Conservation (phyloP, 23 red algal genomes). For the Gracilariopsis chorda region DNA sequence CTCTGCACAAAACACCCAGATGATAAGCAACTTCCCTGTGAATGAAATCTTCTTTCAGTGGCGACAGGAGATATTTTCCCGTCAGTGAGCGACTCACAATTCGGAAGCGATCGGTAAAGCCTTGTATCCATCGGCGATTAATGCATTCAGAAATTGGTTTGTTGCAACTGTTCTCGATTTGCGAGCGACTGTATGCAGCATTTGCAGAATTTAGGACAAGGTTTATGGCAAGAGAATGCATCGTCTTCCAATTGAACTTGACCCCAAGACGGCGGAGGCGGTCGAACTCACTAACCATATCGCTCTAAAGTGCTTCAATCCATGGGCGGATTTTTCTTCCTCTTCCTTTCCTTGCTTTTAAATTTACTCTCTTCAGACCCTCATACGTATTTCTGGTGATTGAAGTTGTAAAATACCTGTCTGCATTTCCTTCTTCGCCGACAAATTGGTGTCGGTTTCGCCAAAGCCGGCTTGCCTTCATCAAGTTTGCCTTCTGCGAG, state of each 20-base stretch:
- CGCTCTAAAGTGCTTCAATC: neutral
- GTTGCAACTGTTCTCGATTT: neutral
- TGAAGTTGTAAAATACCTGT: neutral
- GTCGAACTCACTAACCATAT: constrained; percentile 18
- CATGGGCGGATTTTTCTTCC: neutral
- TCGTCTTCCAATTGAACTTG: constrained; percentile 1
- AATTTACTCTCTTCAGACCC: neutral
- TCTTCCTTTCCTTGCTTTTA: constrained; percentile 18
- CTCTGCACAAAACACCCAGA: neutral
- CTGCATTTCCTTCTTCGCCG: neutral
- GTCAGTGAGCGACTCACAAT: neutral
- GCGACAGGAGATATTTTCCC: neutral
- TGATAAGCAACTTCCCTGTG: constrained; percentile 37
- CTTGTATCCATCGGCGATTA: neutral
- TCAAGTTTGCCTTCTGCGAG: neutral
- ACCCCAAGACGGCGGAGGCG: neutral
- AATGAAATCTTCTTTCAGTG: neutral
- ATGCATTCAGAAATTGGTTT: neutral
- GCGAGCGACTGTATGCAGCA: neutral
- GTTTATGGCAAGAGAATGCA: neutral
- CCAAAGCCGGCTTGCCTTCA: neutral
- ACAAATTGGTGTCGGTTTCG: neutral
- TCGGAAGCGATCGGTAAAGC: constrained; percentile 20
- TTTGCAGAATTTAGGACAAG: neutral
- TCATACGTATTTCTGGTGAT: neutral